A percentile compares a stretch with the other conserved stretches of the same genome.
Evolutionary conservation across 2,329 filamentous ascomycete genomes (phyloP).

Genomic region (Paramyrothecium sp.): DNA sequence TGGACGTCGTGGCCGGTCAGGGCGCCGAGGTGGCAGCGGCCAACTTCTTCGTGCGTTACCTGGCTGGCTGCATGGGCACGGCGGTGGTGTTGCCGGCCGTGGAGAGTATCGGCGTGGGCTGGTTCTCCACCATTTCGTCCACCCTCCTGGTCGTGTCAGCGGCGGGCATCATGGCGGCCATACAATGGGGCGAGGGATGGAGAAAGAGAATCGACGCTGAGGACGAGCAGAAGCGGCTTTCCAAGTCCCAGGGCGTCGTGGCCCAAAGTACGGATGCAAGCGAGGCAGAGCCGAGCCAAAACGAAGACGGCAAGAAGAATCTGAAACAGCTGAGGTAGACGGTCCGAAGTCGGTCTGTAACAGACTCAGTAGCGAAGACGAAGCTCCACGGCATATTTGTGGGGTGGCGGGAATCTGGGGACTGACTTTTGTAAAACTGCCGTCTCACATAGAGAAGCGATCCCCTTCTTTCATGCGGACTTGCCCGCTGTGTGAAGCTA

Average conservation of each 20-base stretch:
- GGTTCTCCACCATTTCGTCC: slow-evolving; percentile 69
- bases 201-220: slow-evolving; percentile 30
- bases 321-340: not conserved
- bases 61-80: slow-evolving; percentile 70
- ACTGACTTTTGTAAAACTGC: too few relatives aligned
- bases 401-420: not conserved
- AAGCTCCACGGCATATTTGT: not conserved
- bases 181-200: slow-evolving; percentile 40
- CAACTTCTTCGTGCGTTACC: slow-evolving; percentile 76
- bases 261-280: not conserved
- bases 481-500: too few relatives aligned
- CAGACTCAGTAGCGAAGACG: not conserved
- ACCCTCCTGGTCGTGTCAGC: slow-evolving; percentile 35
- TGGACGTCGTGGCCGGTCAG: slow-evolving; percentile 72
- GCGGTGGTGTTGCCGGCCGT: slow-evolving; percentile 73
- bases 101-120: slow-evolving; percentile 74
- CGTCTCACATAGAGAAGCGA: too few relatives aligned
- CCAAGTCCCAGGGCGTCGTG: not conserved
- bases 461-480: too few relatives aligned
- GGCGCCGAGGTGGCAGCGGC: slow-evolving; percentile 75
- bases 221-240: slow-evolving; percentile 7
- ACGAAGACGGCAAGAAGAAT: not conserved
- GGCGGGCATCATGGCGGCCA: slow-evolving; percentile 32
- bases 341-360: not conserved
- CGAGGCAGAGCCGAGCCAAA: not conserved